Conservation (phyloP, 495 filamentous ascomycete genomes). For the Aspergillus egyptiacus region DNA sequence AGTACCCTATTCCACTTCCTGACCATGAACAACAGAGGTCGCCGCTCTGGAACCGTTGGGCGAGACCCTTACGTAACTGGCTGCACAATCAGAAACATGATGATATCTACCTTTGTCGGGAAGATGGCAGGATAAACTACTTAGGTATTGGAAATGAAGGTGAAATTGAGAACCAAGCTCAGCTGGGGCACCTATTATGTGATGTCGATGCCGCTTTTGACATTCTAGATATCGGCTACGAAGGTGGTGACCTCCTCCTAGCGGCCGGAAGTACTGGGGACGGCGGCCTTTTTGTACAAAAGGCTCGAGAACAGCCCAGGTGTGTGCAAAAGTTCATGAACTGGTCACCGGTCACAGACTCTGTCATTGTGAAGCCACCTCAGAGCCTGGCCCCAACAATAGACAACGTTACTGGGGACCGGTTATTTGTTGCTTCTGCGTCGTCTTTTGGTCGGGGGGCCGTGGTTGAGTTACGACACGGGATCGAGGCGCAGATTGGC, state of each 20-base stretch:
- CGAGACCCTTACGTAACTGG: slow-evolving; percentile 58
- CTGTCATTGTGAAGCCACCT: slow-evolving; percentile 45
- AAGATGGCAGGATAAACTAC: slow-evolving; percentile 69
- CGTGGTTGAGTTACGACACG: slow-evolving; percentile 65
- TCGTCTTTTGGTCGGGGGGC: slow-evolving; percentile 47
- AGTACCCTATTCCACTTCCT: slow-evolving; percentile 28
- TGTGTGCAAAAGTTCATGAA: slow-evolving; percentile 62
- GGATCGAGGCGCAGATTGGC: slow-evolving; percentile 61
- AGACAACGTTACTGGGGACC: slow-evolving; percentile 23
- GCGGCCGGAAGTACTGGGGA: slow-evolving; percentile 76
- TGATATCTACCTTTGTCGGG: slow-evolving; percentile 70
- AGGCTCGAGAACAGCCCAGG: slow-evolving; percentile 44
- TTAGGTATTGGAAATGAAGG: slow-evolving; percentile 54
- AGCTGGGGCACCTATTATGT: slow-evolving; percentile 37
- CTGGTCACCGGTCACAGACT: slow-evolving; percentile 78
- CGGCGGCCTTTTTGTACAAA: slow-evolving; percentile 69
- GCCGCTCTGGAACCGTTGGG: slow-evolving; percentile 58
- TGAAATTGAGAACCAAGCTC: slow-evolving; percentile 31
- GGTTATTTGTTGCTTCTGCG: slow-evolving; percentile 38
- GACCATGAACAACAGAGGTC: slow-evolving; percentile 25
- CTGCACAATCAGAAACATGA: slow-evolving; percentile 56
- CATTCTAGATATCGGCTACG: slow-evolving; percentile 42
- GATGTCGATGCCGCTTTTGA: slow-evolving; percentile 44
- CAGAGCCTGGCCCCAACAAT: slow-evolving; percentile 15
- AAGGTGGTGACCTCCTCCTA: slow-evolving; percentile 67